Percentiles rank a stretch among this genome's conserved stretches.
Conservation (phyloP, 768 basidiomycete species). For the Russula ochroleuca region DNA sequence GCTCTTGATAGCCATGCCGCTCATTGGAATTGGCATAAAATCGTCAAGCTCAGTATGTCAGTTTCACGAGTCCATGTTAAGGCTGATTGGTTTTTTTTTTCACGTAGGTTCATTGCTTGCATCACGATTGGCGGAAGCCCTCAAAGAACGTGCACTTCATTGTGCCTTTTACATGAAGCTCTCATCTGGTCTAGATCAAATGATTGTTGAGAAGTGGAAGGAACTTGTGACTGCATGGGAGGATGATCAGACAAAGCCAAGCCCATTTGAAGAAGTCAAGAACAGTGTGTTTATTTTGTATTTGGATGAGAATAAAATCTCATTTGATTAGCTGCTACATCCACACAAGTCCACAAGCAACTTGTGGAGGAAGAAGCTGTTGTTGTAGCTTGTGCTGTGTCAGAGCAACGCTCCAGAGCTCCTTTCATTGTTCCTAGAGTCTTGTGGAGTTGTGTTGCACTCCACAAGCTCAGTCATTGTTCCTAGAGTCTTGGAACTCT, state of each 20-base stretch:
- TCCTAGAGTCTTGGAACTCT: no score
- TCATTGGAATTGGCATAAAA: background rate
- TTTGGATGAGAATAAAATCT: background rate
- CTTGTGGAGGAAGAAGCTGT: constrained; percentile 3
- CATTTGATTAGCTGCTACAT: background rate
- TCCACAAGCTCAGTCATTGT: no score
- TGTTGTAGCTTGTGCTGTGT: no score
- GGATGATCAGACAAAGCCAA: background rate
- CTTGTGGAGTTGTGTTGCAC: no score
- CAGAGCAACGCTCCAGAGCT: no score
- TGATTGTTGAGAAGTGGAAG: background rate
- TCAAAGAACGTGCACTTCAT: background rate
- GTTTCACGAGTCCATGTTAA: background rate
- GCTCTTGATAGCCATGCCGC: background rate
- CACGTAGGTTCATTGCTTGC: background rate
- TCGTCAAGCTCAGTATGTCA: background rate
- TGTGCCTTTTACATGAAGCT: background rate
- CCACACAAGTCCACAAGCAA: background rate
- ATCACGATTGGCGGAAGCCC: background rate
- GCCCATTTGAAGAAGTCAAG: background rate
- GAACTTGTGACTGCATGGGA: background rate
- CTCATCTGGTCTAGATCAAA: background rate
- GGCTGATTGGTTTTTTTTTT: background rate
- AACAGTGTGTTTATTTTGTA: background rate
- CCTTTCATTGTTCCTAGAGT: no score